These are phyloP conservation scores for Fusarium anguioides DNA, from an alignment of 2,329 filamentous ascomycete species.

Conservation along the genomic window DNA sequence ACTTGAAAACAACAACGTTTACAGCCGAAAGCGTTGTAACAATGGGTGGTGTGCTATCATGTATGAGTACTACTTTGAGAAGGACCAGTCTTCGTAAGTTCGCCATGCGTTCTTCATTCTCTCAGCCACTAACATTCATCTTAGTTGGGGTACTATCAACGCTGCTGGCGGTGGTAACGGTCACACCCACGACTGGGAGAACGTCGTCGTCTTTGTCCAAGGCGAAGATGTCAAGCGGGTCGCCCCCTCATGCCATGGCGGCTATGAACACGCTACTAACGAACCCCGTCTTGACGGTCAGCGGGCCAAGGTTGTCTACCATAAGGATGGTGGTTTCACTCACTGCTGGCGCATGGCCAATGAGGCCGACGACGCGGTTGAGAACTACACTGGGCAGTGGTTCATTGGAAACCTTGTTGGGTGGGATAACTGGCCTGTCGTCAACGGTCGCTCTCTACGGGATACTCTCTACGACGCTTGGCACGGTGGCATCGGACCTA, in stretches of 20 bases:
- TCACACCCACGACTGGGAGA: constrained; percentile 31
- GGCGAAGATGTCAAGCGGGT: constrained; percentile 28
- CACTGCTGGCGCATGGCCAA: constrained; percentile 52
- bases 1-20: constrained; percentile 48
- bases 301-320: constrained; percentile 54
- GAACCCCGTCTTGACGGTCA: constrained; percentile 18
- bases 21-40: constrained; percentile 48
- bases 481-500: constrained; percentile 14
- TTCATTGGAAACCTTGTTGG: constrained; percentile 45
- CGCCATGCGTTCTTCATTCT: fast-evolving
- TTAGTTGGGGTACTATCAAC: constrained; percentile 11
- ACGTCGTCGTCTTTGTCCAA: constrained; percentile 25
- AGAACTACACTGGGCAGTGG: constrained; percentile 52
- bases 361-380: constrained; percentile 39
- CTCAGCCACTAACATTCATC: fast-evolving
- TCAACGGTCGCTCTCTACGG: constrained; percentile 11
- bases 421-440: constrained; percentile 41
- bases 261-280: constrained; percentile 15
- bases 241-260: constrained; percentile 17
- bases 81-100: constrained; percentile 21
- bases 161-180: constrained; percentile 3
- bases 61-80: constrained; percentile 38
- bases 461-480: constrained; percentile 20
- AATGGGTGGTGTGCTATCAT: constrained; percentile 50
- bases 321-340: constrained; percentile 51